A percentile compares a stretch with the other conserved stretches of the same genome.
phyloP scores from a whole-genome alignment of 805 yeast genomes.

The Wickerhamiella allomyrinae region DNA sequence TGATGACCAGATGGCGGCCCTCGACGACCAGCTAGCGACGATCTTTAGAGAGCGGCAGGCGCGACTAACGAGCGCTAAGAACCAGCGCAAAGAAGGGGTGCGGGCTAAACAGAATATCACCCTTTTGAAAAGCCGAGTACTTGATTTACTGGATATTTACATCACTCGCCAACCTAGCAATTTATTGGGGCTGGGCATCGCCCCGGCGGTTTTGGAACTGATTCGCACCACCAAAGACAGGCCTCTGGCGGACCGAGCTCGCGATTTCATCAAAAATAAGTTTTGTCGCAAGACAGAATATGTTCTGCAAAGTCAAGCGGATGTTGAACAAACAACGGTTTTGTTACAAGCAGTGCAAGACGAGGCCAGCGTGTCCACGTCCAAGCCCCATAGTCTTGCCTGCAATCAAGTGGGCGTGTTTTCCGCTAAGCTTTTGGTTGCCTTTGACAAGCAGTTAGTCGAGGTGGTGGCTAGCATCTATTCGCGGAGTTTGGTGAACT shows the following conservation, averaged over 20 bases:
- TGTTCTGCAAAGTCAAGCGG: constrained; percentile 9
- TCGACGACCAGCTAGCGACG: constrained; percentile 68
- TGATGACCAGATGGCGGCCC: constrained; percentile 91
- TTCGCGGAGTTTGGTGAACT: constrained; percentile 37
- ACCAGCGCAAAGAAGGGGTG: constrained; percentile 46
- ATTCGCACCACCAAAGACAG: constrained; percentile 57
- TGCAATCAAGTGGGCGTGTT: constrained; percentile 55
- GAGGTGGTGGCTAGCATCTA: constrained; percentile 43
- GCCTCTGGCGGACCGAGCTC: constrained; percentile 58
- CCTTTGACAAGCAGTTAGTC: constrained; percentile 17
- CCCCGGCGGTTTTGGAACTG: constrained; percentile 44
- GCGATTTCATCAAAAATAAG: constrained; percentile 42
- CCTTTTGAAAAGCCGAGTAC: constrained; percentile 59
- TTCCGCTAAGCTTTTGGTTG: constrained; percentile 41
- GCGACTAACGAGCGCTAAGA: constrained; percentile 43
- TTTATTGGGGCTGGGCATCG: constrained; percentile 25
- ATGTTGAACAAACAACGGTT: constrained; percentile 13
- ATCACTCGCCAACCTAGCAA: constrained; percentile 31
- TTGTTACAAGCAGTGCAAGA: constrained; percentile 24
- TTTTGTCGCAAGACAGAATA: constrained; percentile 16
- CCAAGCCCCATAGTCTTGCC: constrained; percentile 39
- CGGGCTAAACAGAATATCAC: constrained; percentile 71
- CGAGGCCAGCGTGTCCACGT: constrained; percentile 30
- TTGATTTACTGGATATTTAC: constrained; percentile 63
- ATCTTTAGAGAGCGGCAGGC: constrained; percentile 75